These are phyloP conservation scores for Cystofilobasidium capitatum DNA, from an alignment of 768 basidiomycete species.

Conservation along the genomic window DNA sequence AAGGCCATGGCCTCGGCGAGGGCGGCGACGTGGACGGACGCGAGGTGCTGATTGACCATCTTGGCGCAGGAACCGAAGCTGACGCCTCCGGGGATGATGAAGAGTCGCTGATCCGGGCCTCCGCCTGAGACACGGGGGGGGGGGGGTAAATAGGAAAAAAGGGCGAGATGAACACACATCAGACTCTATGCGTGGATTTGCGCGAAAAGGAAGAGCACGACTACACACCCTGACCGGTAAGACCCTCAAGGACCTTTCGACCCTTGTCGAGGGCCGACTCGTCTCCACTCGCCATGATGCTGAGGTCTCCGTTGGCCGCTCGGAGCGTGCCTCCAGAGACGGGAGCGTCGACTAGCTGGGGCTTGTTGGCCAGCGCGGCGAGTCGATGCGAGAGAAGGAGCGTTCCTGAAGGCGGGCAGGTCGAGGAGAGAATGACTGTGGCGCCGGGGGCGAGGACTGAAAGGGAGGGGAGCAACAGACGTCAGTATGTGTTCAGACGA, in stretches of 20 bases:
- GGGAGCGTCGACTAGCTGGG: conserved; percentile 20
- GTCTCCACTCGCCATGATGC: conserved; percentile 18
- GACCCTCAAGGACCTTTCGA: conserved; percentile 12
- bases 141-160: background rate
- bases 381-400: conserved; percentile 9
- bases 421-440: conserved; percentile 17
- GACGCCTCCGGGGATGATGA: conserved; percentile 16
- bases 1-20: conserved; percentile 21
- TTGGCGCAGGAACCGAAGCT: conserved; percentile 17
- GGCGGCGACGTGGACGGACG: conserved; percentile 22
- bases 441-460: conserved; percentile 20
- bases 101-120: conserved; percentile 12
- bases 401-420: conserved; percentile 12
- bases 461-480: background rate
- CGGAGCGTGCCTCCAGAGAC: conserved; percentile 22
- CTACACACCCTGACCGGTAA: conserved; percentile 12
- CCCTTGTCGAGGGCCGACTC: conserved; percentile 14
- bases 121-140: background rate
- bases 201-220: too few species aligned
- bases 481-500: background rate
- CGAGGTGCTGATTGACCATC: conserved; percentile 18
- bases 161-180: background rate
- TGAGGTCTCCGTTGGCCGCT: conserved; percentile 20
- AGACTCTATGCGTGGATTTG: too few species aligned
- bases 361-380: conserved; percentile 13